Percentiles rank a stretch among this genome's conserved stretches.
Conservation (phyloP, 139 green algal genomes). For the Desmodesmus armatus region DNA sequence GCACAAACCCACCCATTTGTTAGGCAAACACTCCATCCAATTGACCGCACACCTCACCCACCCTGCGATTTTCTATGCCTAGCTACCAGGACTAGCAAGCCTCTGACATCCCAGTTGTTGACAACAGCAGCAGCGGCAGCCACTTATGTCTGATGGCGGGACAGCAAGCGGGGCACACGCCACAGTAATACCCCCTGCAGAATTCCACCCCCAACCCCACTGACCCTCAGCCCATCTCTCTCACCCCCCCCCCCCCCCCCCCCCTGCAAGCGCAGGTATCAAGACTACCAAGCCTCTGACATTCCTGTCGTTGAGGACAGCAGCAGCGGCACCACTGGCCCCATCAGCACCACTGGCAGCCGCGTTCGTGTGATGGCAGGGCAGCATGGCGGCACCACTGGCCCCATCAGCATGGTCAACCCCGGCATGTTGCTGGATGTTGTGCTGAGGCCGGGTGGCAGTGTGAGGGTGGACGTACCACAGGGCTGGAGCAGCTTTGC, state of each 20-base stretch:
- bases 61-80: too few species aligned
- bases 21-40: too few species aligned
- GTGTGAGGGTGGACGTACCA: conserved; percentile 59
- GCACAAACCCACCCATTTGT: not conserved
- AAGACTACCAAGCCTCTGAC: conserved; percentile 83
- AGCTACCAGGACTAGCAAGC: conserved; percentile 18
- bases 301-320: conserved; percentile 72
- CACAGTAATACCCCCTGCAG: too few species aligned
- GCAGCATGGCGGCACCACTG: conserved; percentile 41
- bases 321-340: too few species aligned
- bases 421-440: conserved; percentile 89
- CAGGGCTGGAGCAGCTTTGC: conserved; percentile 64
- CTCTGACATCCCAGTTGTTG: not conserved
- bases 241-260: not conserved
- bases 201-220: not conserved
- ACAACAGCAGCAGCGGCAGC: too few species aligned
- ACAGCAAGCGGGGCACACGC: too few species aligned
- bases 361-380: conserved; percentile 90
- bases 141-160: too few species aligned
- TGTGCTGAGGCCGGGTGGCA: conserved; percentile 58
- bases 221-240: not conserved
- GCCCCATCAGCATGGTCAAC: conserved; percentile 87
- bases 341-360: too few species aligned
- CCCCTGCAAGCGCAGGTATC: conserved; percentile 64
- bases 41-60: too few species aligned